Percentiles rank a stretch among this genome's conserved stretches.
These are phyloP conservation scores for Boletus tomentosulus DNA, from an alignment of 768 basidiomycete genomes.

Conservation along the genomic window DNA sequence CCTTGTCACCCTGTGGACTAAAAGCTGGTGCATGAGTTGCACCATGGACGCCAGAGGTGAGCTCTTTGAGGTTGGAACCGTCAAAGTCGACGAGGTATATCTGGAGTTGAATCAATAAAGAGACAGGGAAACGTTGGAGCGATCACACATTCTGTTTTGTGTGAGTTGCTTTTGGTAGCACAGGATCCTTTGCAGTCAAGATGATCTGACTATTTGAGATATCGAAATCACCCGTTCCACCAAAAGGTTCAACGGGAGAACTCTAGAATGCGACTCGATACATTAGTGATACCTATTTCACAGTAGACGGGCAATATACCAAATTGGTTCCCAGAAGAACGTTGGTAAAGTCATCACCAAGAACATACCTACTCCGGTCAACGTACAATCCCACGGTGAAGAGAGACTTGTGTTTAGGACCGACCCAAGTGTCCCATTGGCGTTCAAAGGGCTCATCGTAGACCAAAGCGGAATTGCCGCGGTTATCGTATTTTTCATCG, in stretches of 20 bases:
- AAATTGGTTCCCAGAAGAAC: constrained; percentile 65
- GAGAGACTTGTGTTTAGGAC: constrained; percentile 65
- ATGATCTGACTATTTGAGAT: constrained; percentile 65
- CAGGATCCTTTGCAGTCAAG: constrained; percentile 83
- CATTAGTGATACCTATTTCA: neutral
- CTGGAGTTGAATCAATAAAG: constrained; percentile 33
- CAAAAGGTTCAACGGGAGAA: constrained; percentile 81
- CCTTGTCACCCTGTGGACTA: constrained; percentile 60
- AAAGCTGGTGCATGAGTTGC: constrained; percentile 75
- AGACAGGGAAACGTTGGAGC: neutral
- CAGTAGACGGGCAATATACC: constrained; percentile 38
- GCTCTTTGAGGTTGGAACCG: constrained; percentile 51
- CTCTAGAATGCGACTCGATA: constrained; percentile 36
- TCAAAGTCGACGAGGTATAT: constrained; percentile 65
- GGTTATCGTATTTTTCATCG: constrained; percentile 67
- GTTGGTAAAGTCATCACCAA: constrained; percentile 52
- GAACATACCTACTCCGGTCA: constrained; percentile 44
- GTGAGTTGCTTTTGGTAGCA: constrained; percentile 73
- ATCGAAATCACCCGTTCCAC: constrained; percentile 79
- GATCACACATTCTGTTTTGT: constrained; percentile 76
- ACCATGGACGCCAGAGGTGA: constrained; percentile 84
- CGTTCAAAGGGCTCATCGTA: constrained; percentile 66
- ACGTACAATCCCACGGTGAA: constrained; percentile 60
- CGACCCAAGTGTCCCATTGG: constrained; percentile 80
- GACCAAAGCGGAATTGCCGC: constrained; percentile 68